Evolutionary conservation across 768 basidiomycete genomes (phyloP).

Genomic region (Tephrocybe sp.): DNA sequence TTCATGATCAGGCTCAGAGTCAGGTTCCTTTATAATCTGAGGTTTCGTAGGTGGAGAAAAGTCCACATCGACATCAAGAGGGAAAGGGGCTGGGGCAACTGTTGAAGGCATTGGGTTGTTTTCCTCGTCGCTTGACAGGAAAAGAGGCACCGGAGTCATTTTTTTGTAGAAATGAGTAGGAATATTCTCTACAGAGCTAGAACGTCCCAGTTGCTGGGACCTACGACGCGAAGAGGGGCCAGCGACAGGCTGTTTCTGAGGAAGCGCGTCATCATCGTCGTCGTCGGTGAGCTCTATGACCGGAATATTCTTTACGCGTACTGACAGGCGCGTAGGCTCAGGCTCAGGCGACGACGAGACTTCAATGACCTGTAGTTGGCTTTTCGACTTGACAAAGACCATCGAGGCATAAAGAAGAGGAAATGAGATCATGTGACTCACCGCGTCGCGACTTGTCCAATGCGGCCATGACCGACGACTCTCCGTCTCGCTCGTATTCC

Average conservation of each 20-base stretch:
- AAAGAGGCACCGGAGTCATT: conserved; percentile 24
- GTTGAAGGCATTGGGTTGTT: conserved; percentile 22
- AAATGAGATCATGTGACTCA: no score
- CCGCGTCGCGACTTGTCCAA: no score
- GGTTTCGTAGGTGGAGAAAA: not conserved
- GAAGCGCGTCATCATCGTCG: conserved; percentile 26
- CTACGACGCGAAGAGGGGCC: conserved; percentile 14
- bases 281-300: conserved; percentile 55
- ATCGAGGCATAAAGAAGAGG: no score
- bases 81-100: not conserved
- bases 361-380: conserved; percentile 2
- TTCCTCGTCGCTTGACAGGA: conserved; percentile 35
- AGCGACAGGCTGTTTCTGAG: conserved; percentile 1
- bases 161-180: conserved; percentile 3
- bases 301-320: conserved; percentile 2
- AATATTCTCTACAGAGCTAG: conserved; percentile 10
- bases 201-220: conserved; percentile 1
- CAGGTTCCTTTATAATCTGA: not conserved
- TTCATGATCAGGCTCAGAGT: not conserved
- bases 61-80: conserved; percentile 1
- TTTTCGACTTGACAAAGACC: no score
- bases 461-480: no score
- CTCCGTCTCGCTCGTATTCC: conserved; percentile 1
- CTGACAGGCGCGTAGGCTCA: not conserved
- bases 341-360: conserved; percentile 17